A percentile compares a stretch with the other conserved stretches of the same genome.
Conservation (phyloP, 805 yeast species). For the Teunomyces barrocoloradensis region DNA sequence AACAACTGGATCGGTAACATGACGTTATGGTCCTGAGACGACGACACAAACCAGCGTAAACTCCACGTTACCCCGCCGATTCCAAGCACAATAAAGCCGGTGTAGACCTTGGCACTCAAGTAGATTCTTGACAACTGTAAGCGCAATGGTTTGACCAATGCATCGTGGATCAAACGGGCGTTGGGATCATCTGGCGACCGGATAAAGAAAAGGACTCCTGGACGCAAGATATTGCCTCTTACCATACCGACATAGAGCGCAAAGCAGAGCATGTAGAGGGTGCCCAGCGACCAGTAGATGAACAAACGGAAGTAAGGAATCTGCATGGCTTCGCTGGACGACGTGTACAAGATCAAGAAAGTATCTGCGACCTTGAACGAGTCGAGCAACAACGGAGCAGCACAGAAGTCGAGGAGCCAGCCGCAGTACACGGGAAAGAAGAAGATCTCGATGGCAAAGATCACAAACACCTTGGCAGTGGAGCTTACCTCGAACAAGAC, state of each 20-base stretch:
- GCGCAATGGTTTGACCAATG: slow-evolving; percentile 70
- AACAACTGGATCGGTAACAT: slow-evolving; percentile 21
- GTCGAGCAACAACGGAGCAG: slow-evolving; percentile 51
- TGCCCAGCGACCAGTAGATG: slow-evolving; percentile 68
- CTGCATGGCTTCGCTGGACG: slow-evolving; percentile 16
- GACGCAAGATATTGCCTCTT: slow-evolving; percentile 67
- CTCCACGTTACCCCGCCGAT: slow-evolving; percentile 66
- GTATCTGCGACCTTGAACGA: slow-evolving; percentile 8
- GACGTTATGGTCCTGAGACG: slow-evolving; percentile 10
- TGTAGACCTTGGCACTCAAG: slow-evolving; percentile 72
- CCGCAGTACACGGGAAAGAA: slow-evolving; percentile 90
- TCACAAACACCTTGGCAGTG: slow-evolving; percentile 69
- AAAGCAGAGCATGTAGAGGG: slow-evolving; percentile 81
- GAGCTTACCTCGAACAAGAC: slow-evolving; percentile 53
- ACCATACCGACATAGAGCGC: slow-evolving; percentile 86
- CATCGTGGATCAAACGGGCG: slow-evolving; percentile 81
- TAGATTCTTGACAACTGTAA: slow-evolving; percentile 72
- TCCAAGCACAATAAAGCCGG: slow-evolving; percentile 68
- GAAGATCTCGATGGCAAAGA: slow-evolving; percentile 77
- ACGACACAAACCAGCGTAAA: slow-evolving; percentile 24
- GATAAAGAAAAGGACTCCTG: slow-evolving; percentile 88
- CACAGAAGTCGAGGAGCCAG: slow-evolving; percentile 62
- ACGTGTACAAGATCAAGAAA: slow-evolving; percentile 21
- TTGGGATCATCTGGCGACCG: slow-evolving; percentile 95
- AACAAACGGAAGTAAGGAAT: slow-evolving; percentile 16